Evolutionary conservation across 2,329 filamentous ascomycete genomes (phyloP), one percentile per base, ranked within the genome.

Genomic region (Penicillium sp.): DNA sequence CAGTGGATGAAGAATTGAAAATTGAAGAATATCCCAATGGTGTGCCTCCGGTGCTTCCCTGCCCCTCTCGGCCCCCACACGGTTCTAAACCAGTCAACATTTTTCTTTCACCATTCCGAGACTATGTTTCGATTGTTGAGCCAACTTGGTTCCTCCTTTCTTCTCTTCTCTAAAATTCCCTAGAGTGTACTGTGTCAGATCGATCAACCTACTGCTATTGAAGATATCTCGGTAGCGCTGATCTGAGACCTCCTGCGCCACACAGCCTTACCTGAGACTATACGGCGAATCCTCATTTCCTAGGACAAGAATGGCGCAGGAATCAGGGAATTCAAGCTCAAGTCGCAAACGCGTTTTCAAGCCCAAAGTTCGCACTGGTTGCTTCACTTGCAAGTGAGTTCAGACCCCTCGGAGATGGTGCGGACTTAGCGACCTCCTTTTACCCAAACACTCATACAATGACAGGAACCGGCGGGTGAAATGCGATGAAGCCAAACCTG

Each of bases 361-460:
- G 26, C 53, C 51, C 37, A 59, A 62, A 50, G 58, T 65, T 2
- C 61, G 67, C 22, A 89, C 87, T 1, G 87, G 87, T 40, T 89
- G 87, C 75, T 82, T 81, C 69, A 88, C 86, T 74, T 90, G 87
- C 87, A 89, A 89, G 87, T 89, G 80, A 74, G 87, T 82, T 58
- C 44, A 55, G 53, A 30, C 53, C 63, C 63, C 53, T 38, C 37
- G 19, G 26, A 33, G 3, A 35, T 33, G 44, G 10, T 6, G 4
- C 22, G 17, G n/a, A 37, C 56, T 53, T 12, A 26, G 15, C 26
- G 28, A 1, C 33, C 15, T 7, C 30, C 30, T 9, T 22, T 28
- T 33, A 10, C 19, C 30, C 33, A 37, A 44, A 47, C 63, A 55
- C 40, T 58, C 30, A 35, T 60, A 38, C 13, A 24, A 22, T 3